Base-by-base conservation (phyloP, 441 rosid genomes). In the Erysimum cheiri region DNA sequence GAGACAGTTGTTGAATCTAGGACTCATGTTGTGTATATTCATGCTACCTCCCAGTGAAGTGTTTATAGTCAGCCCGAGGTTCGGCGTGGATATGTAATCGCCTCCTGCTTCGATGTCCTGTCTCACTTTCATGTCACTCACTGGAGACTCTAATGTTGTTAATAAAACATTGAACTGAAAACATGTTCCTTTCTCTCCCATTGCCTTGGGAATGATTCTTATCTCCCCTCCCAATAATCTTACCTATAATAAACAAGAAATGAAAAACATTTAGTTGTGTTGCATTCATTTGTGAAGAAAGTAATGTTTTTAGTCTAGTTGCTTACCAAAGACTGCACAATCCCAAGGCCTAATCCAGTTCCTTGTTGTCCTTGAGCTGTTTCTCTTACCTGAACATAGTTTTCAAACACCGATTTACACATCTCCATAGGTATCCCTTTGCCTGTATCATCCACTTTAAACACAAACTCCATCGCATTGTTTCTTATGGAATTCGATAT, bases 321-420 rank as follows among this genome's bases (percentile, higher is more conserved):
- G 8, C 80, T 17, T 82, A 90, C 96, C 86, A 93, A 70, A 65
- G 96, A 91, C 59, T 89, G 96, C 49, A 91, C 98, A 64, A 93
- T 93, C 3, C 97, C 97, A 14, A 87, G 98, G 41, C 97, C 97
- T 72, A 91, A 77, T 60, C 96, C 97, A 13, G 96, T 93, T 75
- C 96, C 98, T 71, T 79, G 84, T 73, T 80, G 81, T 41, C 83
- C 88, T 40, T 41, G 69, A 69, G 78, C 79, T 32, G 86, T 84
- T 74, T 86, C 97, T 74, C 84, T 83, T 59, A 89, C 94, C 59
- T 93, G 98, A 65, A 87, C 90, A 77, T 82, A 89, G 70, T 85
- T 88, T 62, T 93, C 96, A 64, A 91, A 91, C 35, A 93, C 91
- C 0, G 83, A 83, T 52, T 83, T 74, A 24, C 73, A 78, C 75